Percentiles rank a stretch among this genome's conserved stretches.
Conservation (phyloP, 257 asterid genomes). For the Solanum pinnatisectum region DNA sequence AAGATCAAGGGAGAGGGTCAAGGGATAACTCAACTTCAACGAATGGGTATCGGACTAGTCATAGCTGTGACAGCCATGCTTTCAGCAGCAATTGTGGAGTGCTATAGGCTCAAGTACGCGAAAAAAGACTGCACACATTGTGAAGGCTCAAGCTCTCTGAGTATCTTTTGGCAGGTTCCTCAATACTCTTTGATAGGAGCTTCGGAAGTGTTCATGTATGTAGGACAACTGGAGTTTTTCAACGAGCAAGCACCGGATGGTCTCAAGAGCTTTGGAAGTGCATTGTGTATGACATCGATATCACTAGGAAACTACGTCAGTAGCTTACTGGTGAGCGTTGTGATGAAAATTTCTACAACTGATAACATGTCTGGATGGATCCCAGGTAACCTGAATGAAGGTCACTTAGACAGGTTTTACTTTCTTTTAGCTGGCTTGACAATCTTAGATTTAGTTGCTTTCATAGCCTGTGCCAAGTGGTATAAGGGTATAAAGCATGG, state of each 20-base stretch:
- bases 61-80: constrained; percentile 76
- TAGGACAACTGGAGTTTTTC: constrained; percentile 86
- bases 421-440: constrained; percentile 78
- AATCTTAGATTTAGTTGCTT: constrained; percentile 49
- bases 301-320: constrained; percentile 87
- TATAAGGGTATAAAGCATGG: constrained; percentile 45
- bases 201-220: constrained; percentile 91
- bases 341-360: constrained; percentile 60
- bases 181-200: constrained; percentile 85
- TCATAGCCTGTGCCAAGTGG: constrained; percentile 58
- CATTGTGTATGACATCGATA: constrained; percentile 90
- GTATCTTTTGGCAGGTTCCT: constrained; percentile 94
- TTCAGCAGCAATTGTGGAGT: constrained; percentile 71
- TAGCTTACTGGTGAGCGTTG: constrained; percentile 66
- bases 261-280: constrained; percentile 91
- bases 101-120: constrained; percentile 59
- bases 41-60: constrained; percentile 91
- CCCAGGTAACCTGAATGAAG: constrained; percentile 71
- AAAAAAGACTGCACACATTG: constrained; percentile 52
- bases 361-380: constrained; percentile 92
- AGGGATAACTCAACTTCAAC: constrained; percentile 64
- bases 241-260: constrained; percentile 87
- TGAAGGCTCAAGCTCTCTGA: constrained; percentile 71
- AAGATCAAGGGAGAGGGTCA: constrained; percentile 3
- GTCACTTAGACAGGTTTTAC: constrained; percentile 74